Evolutionary conservation across 2,329 filamentous ascomycete genomes (phyloP), one percentile per base, ranked within the genome.

Genomic region (Neodidymelliopsis sp.): DNA sequence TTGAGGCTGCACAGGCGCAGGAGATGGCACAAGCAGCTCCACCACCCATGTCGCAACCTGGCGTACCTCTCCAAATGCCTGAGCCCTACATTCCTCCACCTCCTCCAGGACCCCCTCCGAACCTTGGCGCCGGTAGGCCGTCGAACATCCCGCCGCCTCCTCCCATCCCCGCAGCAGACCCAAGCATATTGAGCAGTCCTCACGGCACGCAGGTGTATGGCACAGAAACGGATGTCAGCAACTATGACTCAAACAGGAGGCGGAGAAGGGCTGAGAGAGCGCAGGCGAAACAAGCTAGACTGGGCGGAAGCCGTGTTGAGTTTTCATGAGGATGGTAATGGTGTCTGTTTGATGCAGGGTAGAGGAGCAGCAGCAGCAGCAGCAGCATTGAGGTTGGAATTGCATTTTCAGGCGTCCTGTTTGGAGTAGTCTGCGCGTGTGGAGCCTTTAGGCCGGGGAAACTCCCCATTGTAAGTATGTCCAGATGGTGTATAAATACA

Each of bases 221-320:
- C 11, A 74, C 73, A 6, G 70, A 71, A 44, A 72, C 69, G 6
- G 71, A 72, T 37, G 58, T 72, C 15, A 74, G 70, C 56, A 69
- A 67, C 43, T 74, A 71, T 48, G 72, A 75, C 34, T 66, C 63
- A 7, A 75, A 75, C 36, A 58, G 73, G 43, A 61, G 71, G 45
- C 59, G 73, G 34, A 60, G 73, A 42, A 61, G 72, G 52, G 73
- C 72, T 12, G 72, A 74, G 56, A 53, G 72, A 47, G 71, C 72
- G 7, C 71, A 74, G 42, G 71, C 70, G 19, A 71, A 71, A 54
- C 65, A 66, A 38, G 70, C 67, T 23, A 61, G 63, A 28, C 35
- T 55, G 37, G 66, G 71, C 22, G 69, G 71, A n/a, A 72, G 67
- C 41, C 65, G 70, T 20, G 72, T 75, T 18, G 72, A 74, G 50